Evolutionary conservation across 139 green algal species (phyloP).

Genomic region (Ettlia oleoabundans): DNA sequence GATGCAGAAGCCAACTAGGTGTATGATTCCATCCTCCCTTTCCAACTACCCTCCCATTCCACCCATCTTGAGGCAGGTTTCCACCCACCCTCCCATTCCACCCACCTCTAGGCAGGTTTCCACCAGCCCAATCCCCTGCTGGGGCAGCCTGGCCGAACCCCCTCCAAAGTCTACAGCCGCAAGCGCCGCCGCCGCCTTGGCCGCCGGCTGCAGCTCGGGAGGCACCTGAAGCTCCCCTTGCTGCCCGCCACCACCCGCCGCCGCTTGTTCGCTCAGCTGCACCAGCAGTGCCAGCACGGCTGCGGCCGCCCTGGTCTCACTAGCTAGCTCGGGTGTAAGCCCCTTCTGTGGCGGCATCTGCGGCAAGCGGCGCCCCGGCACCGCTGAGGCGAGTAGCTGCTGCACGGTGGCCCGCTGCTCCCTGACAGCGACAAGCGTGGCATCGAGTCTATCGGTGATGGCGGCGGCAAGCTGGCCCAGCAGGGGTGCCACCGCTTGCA

Average conservation of each 20-base stretch:
- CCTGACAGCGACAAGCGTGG: not conserved
- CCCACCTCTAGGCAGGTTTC: constrained; percentile 45
- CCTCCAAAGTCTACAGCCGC: constrained; percentile 28
- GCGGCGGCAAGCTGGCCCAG: constrained; percentile 22
- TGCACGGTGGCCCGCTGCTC: not conserved
- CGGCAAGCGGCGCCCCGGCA: not conserved
- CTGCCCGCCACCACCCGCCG: not conserved
- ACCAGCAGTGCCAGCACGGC: constrained; percentile 12
- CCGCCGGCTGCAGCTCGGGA: constrained; percentile 28
- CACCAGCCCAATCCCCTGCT: constrained; percentile 47
- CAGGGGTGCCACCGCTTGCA: constrained; percentile 19
- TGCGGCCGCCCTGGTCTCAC: constrained; percentile 19
- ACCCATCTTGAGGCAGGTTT: not conserved
- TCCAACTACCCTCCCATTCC: no score
- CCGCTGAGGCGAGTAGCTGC: not conserved
- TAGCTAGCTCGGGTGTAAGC: constrained; percentile 5
- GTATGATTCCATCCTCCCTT: no score
- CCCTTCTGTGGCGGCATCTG: not conserved
- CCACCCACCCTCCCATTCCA: not conserved
- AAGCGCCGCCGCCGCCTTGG: constrained; percentile 26
- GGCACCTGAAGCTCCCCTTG: not conserved
- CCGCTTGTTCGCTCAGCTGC: constrained; percentile 18
- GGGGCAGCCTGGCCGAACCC: constrained; percentile 23
- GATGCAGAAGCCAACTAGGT: no score
- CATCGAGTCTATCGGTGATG: constrained; percentile 15